Evolutionary conservation across 176 grass and related monocot genomes (phyloP).

Genomic region (Aegilops sharonensis): DNA sequence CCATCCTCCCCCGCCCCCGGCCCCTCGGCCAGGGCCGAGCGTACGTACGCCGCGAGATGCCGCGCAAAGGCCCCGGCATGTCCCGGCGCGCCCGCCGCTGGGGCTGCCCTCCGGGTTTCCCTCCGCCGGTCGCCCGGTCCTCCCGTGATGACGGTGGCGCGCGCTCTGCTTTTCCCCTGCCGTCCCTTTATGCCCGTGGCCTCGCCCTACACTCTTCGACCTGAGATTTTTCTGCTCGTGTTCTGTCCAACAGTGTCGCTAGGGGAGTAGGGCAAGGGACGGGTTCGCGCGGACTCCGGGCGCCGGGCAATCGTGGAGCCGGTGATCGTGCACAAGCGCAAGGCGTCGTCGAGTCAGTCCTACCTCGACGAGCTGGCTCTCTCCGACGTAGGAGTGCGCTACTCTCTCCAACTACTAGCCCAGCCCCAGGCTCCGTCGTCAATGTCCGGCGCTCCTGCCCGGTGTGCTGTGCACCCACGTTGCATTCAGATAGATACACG

Average conservation of each 20-base stretch:
- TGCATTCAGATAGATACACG: too few species aligned
- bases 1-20: too few species aligned
- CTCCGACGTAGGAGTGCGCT: too few species aligned
- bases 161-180: neutral
- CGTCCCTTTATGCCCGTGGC: neutral
- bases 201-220: neutral
- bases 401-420: too few species aligned
- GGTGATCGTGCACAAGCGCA: neutral
- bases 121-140: neutral
- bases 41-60: too few species aligned
- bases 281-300: neutral
- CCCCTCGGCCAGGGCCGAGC: too few species aligned
- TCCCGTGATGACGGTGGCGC: neutral
- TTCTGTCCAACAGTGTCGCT: neutral
- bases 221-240: neutral
- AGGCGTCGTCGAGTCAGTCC: neutral
- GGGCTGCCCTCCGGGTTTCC: too few species aligned
- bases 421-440: neutral
- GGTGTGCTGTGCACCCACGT: neutral
- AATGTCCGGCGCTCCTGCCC: neutral
- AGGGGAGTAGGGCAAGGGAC: neutral
- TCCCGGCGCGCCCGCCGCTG: too few species aligned
- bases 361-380: neutral
- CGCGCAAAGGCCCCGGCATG: too few species aligned
- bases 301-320: neutral